Evolutionary conservation across 257 asterid genomes (phyloP).

Genomic region (Plantago major): DNA sequence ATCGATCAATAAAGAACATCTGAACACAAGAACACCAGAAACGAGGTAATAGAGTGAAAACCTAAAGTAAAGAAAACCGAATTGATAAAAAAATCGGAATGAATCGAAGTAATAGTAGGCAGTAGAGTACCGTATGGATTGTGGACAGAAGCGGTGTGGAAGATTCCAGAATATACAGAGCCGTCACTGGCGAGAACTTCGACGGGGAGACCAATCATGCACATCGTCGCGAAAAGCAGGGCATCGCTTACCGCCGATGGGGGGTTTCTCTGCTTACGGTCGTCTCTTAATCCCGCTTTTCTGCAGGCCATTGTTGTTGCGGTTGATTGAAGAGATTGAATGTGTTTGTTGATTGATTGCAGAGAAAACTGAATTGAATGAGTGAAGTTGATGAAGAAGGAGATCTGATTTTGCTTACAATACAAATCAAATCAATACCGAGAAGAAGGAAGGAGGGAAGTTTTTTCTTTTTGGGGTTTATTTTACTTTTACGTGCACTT

Average conservation of each 20-base stretch:
- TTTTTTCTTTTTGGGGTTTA: too few relatives aligned
- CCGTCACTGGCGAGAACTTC: slow-evolving; percentile 85
- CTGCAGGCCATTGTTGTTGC: slow-evolving; percentile 47
- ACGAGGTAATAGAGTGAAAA: not conserved
- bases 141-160: slow-evolving; percentile 70
- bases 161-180: slow-evolving; percentile 75
- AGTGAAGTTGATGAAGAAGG: too few relatives aligned
- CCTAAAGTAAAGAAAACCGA: slow-evolving; percentile 7
- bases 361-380: too few relatives aligned
- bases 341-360: too few relatives aligned
- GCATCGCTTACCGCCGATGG: slow-evolving; percentile 39
- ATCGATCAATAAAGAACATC: not conserved
- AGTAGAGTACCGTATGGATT: slow-evolving; percentile 37
- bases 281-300: slow-evolving; percentile 40
- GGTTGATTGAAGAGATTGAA: too few relatives aligned
- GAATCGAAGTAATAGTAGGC: slow-evolving; percentile 23
- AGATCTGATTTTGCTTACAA: too few relatives aligned
- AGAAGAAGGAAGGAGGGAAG: too few relatives aligned
- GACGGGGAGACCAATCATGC: slow-evolving; percentile 69
- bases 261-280: slow-evolving; percentile 14
- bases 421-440: too few relatives aligned
- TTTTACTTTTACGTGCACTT: too few relatives aligned
- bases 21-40: slow-evolving; percentile 9
- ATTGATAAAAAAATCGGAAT: slow-evolving; percentile 4
- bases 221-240: slow-evolving; percentile 62